Conservation (phyloP, 2,329 filamentous ascomycete genomes). For the Claviceps capensis region DNA sequence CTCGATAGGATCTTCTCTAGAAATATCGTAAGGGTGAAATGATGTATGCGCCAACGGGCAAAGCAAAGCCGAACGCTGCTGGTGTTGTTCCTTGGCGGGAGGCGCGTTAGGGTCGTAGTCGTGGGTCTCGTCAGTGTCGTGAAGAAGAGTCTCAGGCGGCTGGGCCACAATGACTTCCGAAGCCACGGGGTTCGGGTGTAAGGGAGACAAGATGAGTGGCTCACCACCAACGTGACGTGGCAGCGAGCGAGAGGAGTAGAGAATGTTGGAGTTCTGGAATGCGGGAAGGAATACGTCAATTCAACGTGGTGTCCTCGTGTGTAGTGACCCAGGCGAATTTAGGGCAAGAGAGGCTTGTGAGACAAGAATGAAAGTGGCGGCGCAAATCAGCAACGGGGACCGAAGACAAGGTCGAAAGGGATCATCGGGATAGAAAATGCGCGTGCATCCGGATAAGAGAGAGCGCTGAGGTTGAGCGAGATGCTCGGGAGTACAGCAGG, state of each 20-base stretch:
- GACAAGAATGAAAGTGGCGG: not conserved
- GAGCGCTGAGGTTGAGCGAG: not conserved
- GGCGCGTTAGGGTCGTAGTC: conserved; percentile 23
- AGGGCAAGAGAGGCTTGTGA: not conserved
- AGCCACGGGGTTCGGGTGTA: conserved; percentile 20
- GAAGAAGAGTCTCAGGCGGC: conserved; percentile 25
- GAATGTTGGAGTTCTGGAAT: not conserved
- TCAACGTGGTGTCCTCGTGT: not conserved
- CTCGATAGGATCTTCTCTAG: conserved; percentile 14
- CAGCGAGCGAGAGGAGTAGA: conserved; percentile 7
- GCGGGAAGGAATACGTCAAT: not conserved
- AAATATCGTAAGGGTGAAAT: not conserved
- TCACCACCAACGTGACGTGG: conserved; percentile 27
- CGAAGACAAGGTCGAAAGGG: not conserved
- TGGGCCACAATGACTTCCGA: conserved; percentile 32
- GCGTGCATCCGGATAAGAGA: conserved; percentile 1
- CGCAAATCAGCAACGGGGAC: not conserved
- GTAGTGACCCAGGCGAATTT: not conserved
- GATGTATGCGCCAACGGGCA: conserved; percentile 9
- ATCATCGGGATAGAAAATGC: conserved; percentile 2
- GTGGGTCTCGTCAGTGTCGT: conserved; percentile 43
- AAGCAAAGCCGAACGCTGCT: conserved; percentile 14
- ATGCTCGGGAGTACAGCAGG: not conserved
- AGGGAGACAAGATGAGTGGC: conserved; percentile 33
- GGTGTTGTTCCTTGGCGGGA: conserved; percentile 27